These are phyloP conservation scores for Rubroshorea leprosula DNA, from an alignment of 345 rosid species.

Conservation along the genomic window DNA sequence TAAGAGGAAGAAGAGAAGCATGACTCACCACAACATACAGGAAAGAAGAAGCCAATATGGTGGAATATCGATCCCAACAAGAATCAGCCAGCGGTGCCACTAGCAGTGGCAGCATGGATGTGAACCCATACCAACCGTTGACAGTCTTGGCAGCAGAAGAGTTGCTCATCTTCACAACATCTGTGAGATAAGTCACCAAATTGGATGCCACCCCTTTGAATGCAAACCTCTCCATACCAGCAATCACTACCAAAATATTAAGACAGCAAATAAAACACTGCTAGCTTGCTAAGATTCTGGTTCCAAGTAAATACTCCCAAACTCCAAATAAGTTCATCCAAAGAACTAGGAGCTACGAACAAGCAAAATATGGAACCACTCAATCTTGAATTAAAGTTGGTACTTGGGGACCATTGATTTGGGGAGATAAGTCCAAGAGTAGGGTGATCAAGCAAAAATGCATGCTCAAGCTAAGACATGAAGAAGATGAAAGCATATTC, in stretches of 20 bases:
- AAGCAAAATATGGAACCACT: too few species aligned
- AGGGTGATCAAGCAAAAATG: too few species aligned
- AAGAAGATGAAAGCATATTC: background rate
- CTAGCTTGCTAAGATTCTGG: background rate
- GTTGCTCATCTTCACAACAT: slow-evolving; percentile 72
- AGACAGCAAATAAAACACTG: background rate
- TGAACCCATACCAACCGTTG: slow-evolving; percentile 85
- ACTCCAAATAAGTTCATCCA: background rate
- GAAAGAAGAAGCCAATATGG: slow-evolving; percentile 65
- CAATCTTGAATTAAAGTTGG: too few species aligned
- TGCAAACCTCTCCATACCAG: slow-evolving; percentile 92
- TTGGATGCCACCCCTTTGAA: slow-evolving; percentile 96
- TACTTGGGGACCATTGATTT: too few species aligned
- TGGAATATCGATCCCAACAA: slow-evolving; percentile 71
- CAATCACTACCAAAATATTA: slow-evolving; percentile 36
- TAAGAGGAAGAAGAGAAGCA: background rate
- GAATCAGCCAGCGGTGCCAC: slow-evolving; percentile 80
- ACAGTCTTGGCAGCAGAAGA: slow-evolving; percentile 87
- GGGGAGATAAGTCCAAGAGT: too few species aligned
- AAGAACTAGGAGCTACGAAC: too few species aligned
- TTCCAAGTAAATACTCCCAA: background rate
- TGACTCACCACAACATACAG: slow-evolving; percentile 65
- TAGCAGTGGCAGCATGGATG: slow-evolving; percentile 74
- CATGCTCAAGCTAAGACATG: background rate
- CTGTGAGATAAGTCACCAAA: slow-evolving; percentile 83